Conservation (phyloP, 192 early-diverging fungal species). For the Rhizophlyctis rosea region DNA sequence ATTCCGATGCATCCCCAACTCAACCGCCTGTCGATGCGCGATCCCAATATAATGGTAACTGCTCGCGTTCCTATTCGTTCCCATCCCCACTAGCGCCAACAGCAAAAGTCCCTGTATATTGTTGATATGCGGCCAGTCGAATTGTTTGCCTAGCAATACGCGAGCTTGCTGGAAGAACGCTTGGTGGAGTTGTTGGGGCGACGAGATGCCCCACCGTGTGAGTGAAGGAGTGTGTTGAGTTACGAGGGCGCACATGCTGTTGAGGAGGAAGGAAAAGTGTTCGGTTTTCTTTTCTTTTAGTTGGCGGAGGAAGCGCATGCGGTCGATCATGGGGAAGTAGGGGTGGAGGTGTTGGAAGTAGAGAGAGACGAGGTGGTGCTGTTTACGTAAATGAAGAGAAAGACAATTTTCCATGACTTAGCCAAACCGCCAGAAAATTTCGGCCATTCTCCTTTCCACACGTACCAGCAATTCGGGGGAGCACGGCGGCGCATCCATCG, state of each 20-base stretch:
- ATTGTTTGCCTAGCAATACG: conserved; percentile 40
- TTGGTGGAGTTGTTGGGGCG: conserved; percentile 34
- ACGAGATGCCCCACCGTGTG: conserved; percentile 34
- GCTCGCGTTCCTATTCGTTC: conserved; percentile 41
- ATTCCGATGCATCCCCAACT: conserved; percentile 51
- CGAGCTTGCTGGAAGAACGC: conserved; percentile 45
- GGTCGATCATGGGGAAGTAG: conserved; percentile 48
- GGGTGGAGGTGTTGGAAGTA: conserved; percentile 52
- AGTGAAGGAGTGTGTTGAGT: conserved; percentile 41
- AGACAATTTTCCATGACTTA: neutral
- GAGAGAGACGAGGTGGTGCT: conserved; percentile 39
- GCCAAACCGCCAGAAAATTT: neutral
- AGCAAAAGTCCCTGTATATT: conserved; percentile 45
- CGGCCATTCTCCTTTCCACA: no score
- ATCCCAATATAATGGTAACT: conserved; percentile 51
- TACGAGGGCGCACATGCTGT: conserved; percentile 50
- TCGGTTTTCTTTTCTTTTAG: conserved; percentile 43
- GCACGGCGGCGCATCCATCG: conserved; percentile 40
- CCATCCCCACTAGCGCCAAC: conserved; percentile 40
- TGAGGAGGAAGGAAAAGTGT: conserved; percentile 43
- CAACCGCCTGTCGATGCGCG: conserved; percentile 46
- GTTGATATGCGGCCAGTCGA: conserved; percentile 52
- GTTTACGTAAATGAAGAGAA: neutral
- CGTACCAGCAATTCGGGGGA: conserved; percentile 33
- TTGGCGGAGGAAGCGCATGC: conserved; percentile 35